phyloP scores from a whole-genome alignment of 2,329 filamentous ascomycete species.

The Aspergillus puulaauensis region DNA sequence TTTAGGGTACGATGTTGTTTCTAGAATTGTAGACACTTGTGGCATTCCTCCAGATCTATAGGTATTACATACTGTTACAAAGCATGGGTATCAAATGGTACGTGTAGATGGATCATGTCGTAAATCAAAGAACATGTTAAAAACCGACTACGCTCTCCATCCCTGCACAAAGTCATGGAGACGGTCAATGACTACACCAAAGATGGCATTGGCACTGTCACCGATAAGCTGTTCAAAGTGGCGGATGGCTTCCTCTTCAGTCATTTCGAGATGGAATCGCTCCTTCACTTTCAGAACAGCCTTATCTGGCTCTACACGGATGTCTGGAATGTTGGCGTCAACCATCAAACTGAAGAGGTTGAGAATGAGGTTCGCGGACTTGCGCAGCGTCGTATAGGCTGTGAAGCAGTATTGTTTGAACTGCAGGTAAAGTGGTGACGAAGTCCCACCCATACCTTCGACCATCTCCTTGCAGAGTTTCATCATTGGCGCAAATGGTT shows the following conservation, averaged over 20 bases:
- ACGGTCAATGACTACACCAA: conserved; percentile 91
- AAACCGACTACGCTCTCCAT: conserved; percentile 60
- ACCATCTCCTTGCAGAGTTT: conserved; percentile 98
- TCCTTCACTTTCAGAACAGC: conserved; percentile 94
- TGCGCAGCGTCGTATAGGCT: conserved; percentile 85
- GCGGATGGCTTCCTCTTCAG: conserved; percentile 85
- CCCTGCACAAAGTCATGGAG: conserved; percentile 92
- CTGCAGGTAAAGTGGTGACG: conserved; percentile 75
- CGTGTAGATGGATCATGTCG: background rate
- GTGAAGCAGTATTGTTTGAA: conserved; percentile 98
- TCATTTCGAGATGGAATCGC: conserved; percentile 86
- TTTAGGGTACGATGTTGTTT: background rate
- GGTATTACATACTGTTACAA: conserved; percentile 1
- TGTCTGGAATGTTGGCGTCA: conserved; percentile 94
- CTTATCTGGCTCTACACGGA: conserved; percentile 87
- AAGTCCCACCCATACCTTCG: conserved; percentile 90
- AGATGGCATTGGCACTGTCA: conserved; percentile 83
- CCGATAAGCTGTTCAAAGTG: conserved; percentile 88
- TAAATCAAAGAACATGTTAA: background rate
- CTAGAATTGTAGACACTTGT: background rate
- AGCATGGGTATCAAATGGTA: conserved; percentile 1
- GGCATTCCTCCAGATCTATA: background rate
- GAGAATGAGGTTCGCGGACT: conserved; percentile 85
- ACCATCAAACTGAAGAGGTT: conserved; percentile 97
- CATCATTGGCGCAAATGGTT: conserved; percentile 95